phyloP scores from a whole-genome alignment of 176 grass and related monocot genomes.

The Carex parvula region DNA sequence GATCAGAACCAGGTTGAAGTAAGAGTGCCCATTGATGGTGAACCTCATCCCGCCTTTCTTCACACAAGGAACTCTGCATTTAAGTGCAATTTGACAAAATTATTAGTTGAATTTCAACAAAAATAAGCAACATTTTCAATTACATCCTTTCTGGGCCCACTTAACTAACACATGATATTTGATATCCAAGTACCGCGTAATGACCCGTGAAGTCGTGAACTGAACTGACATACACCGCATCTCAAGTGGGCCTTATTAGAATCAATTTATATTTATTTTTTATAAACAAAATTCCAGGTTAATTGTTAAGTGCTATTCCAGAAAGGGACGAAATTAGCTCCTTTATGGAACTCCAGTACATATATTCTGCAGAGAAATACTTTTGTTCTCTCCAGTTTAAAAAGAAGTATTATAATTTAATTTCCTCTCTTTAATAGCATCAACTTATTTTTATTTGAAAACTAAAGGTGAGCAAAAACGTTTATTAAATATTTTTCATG shows the following conservation, averaged over 20 bases:
- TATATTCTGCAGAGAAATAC: background rate
- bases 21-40: constrained; percentile 91
- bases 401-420: background rate
- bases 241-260: constrained; percentile 1
- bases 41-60: constrained; percentile 91
- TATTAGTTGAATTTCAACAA: background rate
- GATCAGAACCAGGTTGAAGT: constrained; percentile 84
- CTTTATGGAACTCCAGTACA: background rate
- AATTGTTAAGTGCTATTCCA: background rate
- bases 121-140: background rate
- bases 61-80: constrained; percentile 59
- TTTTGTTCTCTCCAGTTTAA: background rate
- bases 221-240: constrained; percentile 21
- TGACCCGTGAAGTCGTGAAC: constrained; percentile 26
- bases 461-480: background rate
- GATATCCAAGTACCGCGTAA: background rate
- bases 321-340: background rate
- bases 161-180: background rate
- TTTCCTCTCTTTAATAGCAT: background rate
- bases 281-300: background rate
- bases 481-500: background rate
- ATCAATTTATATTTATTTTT: background rate
- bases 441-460: background rate
- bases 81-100: background rate
- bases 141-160: background rate